Evolutionary conservation across 169 alveolate genomes (phyloP).

Genomic region (Plasmodium gaboni): DNA sequence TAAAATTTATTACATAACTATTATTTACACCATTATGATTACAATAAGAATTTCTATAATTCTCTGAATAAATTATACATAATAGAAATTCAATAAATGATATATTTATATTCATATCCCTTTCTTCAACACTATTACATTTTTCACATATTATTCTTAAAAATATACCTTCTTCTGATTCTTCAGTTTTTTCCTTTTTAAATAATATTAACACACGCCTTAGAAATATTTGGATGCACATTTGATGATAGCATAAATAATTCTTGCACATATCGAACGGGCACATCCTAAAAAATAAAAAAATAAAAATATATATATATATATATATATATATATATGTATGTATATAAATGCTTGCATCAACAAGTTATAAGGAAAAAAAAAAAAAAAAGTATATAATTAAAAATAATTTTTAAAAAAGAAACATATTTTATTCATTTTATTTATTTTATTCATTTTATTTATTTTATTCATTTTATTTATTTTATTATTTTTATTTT

Average conservation of each 20-base stretch:
- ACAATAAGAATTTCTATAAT: constrained; percentile 29
- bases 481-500: too few species aligned
- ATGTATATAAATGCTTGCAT: too few species aligned
- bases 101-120: constrained; percentile 10
- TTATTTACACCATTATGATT: constrained; percentile 43
- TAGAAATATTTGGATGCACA: constrained; percentile 60
- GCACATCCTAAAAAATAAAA: constrained; percentile 25
- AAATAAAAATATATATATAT: neutral
- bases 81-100: constrained; percentile 48
- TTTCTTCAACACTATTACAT: constrained; percentile 33
- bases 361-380: too few species aligned
- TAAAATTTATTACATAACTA: constrained; percentile 39
- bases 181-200: constrained; percentile 33
- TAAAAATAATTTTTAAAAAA: too few species aligned
- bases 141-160: constrained; percentile 45
- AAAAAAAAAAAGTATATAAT: too few species aligned
- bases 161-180: constrained; percentile 8
- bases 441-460: too few species aligned
- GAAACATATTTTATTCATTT: too few species aligned
- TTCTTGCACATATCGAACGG: constrained; percentile 55
- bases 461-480: too few species aligned
- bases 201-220: constrained; percentile 27
- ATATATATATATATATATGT: neutral
- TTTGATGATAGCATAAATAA: constrained; percentile 49
- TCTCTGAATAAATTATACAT: constrained; percentile 41